These are phyloP conservation scores for Stenogyne calaminthoides DNA, from an alignment of 305 asterid species.

Conservation along the genomic window DNA sequence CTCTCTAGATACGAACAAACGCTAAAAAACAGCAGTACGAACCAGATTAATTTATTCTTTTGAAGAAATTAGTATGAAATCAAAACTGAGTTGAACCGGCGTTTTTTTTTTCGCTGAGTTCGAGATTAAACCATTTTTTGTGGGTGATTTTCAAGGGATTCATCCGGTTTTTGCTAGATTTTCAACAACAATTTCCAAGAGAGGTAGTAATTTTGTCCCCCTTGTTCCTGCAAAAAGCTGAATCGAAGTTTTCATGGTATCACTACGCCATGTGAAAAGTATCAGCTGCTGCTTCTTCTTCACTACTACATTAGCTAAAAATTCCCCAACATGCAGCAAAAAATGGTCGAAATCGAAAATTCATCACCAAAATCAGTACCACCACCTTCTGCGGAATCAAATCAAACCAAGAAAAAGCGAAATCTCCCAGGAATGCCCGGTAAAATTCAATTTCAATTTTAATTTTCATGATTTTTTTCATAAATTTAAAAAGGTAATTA, in stretches of 20 bases:
- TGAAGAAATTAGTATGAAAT: neutral
- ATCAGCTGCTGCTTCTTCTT: neutral
- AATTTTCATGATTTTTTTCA: neutral
- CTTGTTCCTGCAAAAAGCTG: neutral
- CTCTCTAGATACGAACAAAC: constrained; percentile 34
- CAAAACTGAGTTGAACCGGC: constrained; percentile 31
- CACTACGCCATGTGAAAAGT: neutral
- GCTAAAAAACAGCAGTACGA: constrained; percentile 5
- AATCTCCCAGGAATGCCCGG: constrained; percentile 96
- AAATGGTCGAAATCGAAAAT: constrained; percentile 48
- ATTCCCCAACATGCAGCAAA: constrained; percentile 18
- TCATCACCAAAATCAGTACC: constrained; percentile 40
- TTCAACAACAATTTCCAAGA: constrained; percentile 12
- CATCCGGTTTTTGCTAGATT: constrained; percentile 19
- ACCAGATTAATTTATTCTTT: neutral
- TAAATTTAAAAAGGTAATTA: neutral
- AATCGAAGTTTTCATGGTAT: constrained; percentile 3
- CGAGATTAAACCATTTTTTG: constrained; percentile 18
- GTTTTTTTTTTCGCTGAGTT: constrained; percentile 35
- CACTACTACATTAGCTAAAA: neutral
- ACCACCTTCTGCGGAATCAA: constrained; percentile 40
- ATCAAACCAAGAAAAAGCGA: constrained; percentile 55
- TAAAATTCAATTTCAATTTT: constrained; percentile 18
- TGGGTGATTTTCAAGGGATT: constrained; percentile 14
- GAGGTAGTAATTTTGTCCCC: neutral